A percentile compares a stretch with the other conserved stretches of the same genome.
These are phyloP conservation scores for Amylocarpus encephaloides DNA, from an alignment of 2,329 filamentous ascomycete genomes.

Conservation along the genomic window DNA sequence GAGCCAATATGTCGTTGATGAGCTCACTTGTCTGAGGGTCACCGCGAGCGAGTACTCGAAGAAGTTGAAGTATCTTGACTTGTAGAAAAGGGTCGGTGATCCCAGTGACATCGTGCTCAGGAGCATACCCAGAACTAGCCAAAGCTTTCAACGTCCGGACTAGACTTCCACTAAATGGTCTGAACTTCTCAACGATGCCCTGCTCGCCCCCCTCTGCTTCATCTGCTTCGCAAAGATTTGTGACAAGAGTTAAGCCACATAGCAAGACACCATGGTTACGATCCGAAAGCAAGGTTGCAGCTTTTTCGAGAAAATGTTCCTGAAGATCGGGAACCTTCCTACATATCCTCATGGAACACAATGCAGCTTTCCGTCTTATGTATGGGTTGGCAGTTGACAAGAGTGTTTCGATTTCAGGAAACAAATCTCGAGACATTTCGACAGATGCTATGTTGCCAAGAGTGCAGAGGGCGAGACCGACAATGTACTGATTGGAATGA, in stretches of 20 bases:
- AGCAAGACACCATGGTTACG: conserved; percentile 93
- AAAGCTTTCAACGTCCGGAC: conserved; percentile 89
- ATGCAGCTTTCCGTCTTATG: conserved; percentile 89
- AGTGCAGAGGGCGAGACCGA: conserved; percentile 91
- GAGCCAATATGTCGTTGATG: conserved; percentile 96
- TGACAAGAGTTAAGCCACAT: conserved; percentile 85
- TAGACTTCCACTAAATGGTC: conserved; percentile 73
- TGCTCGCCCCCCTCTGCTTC: conserved; percentile 88
- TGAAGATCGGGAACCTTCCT: conserved; percentile 95
- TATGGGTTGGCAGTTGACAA: conserved; percentile 96
- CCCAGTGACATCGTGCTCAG: conserved; percentile 95
- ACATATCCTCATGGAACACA: conserved; percentile 99
- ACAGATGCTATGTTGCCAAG: conserved; percentile 96
- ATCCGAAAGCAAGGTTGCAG: conserved; percentile 79
- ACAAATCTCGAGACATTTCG: conserved; percentile 97
- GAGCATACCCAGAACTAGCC: conserved; percentile 91
- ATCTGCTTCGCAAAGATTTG: conserved; percentile 89
- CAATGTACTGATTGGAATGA: conserved; percentile 97
- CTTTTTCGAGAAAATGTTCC: conserved; percentile 95
- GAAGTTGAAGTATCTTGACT: conserved; percentile 84
- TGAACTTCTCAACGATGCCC: conserved; percentile 84
- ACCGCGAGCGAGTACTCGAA: conserved; percentile 80
- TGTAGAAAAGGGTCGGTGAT: conserved; percentile 97
- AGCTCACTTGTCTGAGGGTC: conserved; percentile 86
- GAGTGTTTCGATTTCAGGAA: conserved; percentile 89